Evolutionary conservation across 495 filamentous ascomycete genomes (phyloP), one percentile per base, ranked within the genome.

Genomic region (Elaphomyces granulatus): DNA sequence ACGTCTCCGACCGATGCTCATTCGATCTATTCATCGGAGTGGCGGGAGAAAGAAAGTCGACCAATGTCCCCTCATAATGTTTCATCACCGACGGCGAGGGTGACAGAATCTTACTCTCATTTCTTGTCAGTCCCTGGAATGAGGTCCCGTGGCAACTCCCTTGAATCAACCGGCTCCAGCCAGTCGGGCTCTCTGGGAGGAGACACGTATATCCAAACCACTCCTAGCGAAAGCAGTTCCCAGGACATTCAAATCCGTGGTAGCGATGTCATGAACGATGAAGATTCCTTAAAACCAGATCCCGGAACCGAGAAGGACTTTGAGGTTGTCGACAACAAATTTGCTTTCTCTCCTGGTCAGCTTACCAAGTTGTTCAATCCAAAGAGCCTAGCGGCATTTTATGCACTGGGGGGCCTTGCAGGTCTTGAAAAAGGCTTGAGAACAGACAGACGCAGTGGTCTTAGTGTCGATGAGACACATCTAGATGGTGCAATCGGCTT

Each of bases 31-130:
- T 85, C 82, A 3, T 84, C 83, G 34, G 84, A 94, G 43, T 75
- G 70, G 50, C 71, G 67, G 45, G 79, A 86, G 46, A 72, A 65
- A 50, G 80, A 84, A 41, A 83, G 78, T 51, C 67, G 83, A 39
- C 87, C 86, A n/a, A 85, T 80, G 0, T 93, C 86, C 32, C 81
- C 86, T 0, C 87, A 93, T 58, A 92, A 94, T 60, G 59, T 93
- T 37, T 87, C 83, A 4, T 87, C 81, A 10, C 82, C 80, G 1
- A 61, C 70, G 14, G 56, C 63, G 18, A 70, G 71, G 46, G 57
- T 57, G 45, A 55, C 59, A 10, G 67, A 74, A 26, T 41, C 59
- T 30, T 56, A 71, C 41, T 70, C 73, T 20, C 70, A 72, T 42
- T 80, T 74, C 51, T 62, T 83, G 4, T 63, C 73, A 0, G 78